These are phyloP conservation scores for Taphrina communis DNA, from an alignment of 1,139 yeast genomes.

Conservation along the genomic window DNA sequence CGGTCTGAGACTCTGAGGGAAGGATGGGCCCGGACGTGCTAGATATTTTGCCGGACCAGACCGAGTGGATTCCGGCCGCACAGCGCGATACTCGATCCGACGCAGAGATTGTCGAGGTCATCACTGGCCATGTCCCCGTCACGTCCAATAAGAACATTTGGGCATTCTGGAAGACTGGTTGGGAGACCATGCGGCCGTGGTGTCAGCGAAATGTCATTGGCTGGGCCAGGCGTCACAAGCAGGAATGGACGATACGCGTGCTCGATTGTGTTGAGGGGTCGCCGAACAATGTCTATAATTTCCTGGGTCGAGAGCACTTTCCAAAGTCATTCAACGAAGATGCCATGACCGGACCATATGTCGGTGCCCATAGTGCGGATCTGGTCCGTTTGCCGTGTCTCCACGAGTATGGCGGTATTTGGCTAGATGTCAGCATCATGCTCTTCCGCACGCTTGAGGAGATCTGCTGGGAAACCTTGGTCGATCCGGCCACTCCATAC, in stretches of 20 bases:
- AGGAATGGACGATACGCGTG: conserved; percentile 19
- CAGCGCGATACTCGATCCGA: conserved; percentile 15
- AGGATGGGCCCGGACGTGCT: conserved; percentile 8
- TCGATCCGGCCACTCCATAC: background rate
- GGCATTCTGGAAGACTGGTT: conserved; percentile 28
- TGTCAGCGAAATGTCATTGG: conserved; percentile 18
- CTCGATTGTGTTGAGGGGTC: conserved; percentile 21
- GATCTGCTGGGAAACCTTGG: conserved; percentile 14
- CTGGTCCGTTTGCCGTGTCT: conserved; percentile 23
- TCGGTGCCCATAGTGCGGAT: conserved; percentile 26
- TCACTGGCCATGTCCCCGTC: background rate
- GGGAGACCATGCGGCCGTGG: conserved; percentile 18
- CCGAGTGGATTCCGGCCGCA: conserved; percentile 6
- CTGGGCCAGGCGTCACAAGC: conserved; percentile 8
- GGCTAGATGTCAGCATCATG: conserved; percentile 36
- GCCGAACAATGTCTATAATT: conserved; percentile 18
- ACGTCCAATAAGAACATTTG: conserved; percentile 15
- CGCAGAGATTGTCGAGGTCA: conserved; percentile 1
- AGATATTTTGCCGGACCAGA: conserved; percentile 1
- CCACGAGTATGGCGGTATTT: conserved; percentile 22
- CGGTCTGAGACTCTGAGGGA: background rate
- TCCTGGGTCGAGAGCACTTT: background rate
- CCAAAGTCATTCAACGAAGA: conserved; percentile 19
- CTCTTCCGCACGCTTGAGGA: conserved; percentile 19
- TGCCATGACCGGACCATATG: conserved; percentile 23